Evolutionary conservation across 139 green algal species (phyloP).

Genomic region (Nannochloris sp.): DNA sequence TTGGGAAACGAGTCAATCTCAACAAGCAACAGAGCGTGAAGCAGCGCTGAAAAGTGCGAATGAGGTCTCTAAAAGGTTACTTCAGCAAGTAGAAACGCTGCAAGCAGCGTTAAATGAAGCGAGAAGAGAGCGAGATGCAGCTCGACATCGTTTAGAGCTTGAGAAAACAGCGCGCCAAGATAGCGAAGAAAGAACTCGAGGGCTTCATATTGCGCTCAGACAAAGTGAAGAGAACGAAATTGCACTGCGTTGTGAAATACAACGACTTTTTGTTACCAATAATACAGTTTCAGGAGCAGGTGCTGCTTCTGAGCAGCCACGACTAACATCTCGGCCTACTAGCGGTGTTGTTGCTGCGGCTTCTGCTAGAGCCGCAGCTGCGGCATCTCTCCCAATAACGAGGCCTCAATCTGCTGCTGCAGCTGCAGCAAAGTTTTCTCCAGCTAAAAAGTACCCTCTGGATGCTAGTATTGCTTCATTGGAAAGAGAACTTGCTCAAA

Average conservation of each 20-base stretch:
- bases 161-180: neutral
- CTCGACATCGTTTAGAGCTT: neutral
- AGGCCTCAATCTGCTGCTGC: too few relatives aligned
- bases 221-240: neutral
- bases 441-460: neutral
- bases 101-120: neutral
- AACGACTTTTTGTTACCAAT: too few relatives aligned
- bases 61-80: neutral
- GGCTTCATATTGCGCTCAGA: neutral
- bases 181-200: neutral
- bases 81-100: neutral
- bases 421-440: neutral
- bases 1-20: neutral
- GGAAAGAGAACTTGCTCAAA: neutral
- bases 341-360: too few relatives aligned
- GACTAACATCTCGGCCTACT: too few relatives aligned
- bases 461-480: neutral
- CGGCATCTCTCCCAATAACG: neutral
- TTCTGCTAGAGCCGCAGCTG: neutral
- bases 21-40: neutral
- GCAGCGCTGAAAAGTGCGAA: neutral
- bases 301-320: too few relatives aligned
- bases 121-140: neutral
- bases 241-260: too few relatives aligned
- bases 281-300: too few relatives aligned